Evolutionary conservation across 2,329 filamentous ascomycete genomes (phyloP), one percentile per base, ranked within the genome.

Genomic region (Zymoseptoria tritici): DNA sequence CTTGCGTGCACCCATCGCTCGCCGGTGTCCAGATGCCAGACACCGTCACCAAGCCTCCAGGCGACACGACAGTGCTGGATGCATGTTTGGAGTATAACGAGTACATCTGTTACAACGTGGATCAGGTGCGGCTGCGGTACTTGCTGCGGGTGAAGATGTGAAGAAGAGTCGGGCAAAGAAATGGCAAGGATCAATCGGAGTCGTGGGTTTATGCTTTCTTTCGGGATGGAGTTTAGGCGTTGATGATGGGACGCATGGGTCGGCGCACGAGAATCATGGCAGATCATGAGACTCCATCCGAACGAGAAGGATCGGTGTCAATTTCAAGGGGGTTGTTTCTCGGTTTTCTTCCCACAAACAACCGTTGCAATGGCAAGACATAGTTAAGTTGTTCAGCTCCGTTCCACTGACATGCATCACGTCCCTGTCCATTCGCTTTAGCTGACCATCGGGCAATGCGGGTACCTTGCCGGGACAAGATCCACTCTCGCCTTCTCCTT

Each of bases 51-150:
- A 11, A 57, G 24, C 54, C 54, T 26, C 63, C 63, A 19, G 64
- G 52, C 9, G 55, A 50, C 9, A 67, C 57, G 26, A 62, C 64
- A 11, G 59, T 63, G 56, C 60, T 57, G 46, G 65, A 73, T 9
- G 79, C 83, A 0, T 74, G 71, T 26, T 76, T 91, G 21, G 71
- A 75, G 55, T 90, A 90, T 75, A 90, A 91, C 69, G 88, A 91
- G 75, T 90, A 85, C 72, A 89, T 90, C 62, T 80, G 80, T 56
- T 91, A 91, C 67, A 81, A 90, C 64, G 76, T 88, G 2, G 78
- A 85, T 0, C 88, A 91, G 71, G 81, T 91, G 36, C 84, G 85
- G 51, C 77, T 90, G 4, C 81, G 87, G 4, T 90, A 91, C 67
- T 77, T 91, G 3, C 81, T 90, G 69, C 81, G 84, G 5, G 83